Evolutionary conservation across 192 early-diverging fungal species (phyloP).

Genomic region (Oehlia diaphana): DNA sequence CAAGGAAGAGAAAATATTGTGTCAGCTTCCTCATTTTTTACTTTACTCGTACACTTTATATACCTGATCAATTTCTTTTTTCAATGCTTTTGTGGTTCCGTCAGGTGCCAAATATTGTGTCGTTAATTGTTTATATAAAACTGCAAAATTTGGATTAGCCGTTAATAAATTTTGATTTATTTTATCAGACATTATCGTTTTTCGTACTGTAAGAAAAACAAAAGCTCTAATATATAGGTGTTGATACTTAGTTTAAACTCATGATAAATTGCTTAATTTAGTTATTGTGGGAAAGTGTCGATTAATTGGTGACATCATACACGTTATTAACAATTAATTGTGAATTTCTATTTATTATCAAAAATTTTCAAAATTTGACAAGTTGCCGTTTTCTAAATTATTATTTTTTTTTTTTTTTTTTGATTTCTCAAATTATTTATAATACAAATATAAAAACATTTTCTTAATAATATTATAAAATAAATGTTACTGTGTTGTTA

Average conservation of each 20-base stretch:
- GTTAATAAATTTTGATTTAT: conserved; percentile 5
- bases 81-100: conserved; percentile 6
- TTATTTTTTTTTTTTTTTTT: neutral
- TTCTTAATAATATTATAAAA: neutral
- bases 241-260: neutral
- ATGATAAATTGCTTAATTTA: neutral
- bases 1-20: neutral
- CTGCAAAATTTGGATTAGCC: conserved; percentile 13
- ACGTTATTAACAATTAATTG: no score
- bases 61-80: neutral
- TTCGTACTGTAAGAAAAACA: neutral
- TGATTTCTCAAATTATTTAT: neutral
- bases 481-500: neutral
- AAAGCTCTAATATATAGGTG: neutral
- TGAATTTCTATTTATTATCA: no score
- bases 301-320: no score
- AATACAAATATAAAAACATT: neutral
- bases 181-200: neutral
- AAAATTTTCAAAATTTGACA: no score
- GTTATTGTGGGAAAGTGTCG: no score
- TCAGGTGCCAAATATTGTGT: conserved; percentile 10
- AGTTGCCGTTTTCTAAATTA: no score
- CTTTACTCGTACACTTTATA: neutral
- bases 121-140: conserved; percentile 4
- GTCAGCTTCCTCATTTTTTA: conserved; percentile 4